Evolutionary conservation across 2,329 filamentous ascomycete genomes (phyloP), one percentile per base, ranked within the genome.

Genomic region (Pseudofabraea citricarpa): DNA sequence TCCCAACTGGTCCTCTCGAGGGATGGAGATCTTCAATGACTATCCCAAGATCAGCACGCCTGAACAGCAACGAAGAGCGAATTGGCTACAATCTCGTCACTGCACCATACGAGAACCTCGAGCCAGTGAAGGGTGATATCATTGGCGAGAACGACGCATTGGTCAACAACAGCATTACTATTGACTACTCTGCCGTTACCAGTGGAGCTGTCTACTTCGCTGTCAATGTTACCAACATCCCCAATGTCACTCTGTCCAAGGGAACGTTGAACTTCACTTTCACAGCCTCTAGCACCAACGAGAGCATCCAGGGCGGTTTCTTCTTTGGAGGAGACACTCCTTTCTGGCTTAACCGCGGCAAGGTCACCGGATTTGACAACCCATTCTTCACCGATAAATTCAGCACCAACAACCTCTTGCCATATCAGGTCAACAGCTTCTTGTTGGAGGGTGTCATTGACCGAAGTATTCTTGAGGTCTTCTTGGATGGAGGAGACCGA

Each of bases 351-450:
- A 66, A 77, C 46, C 70, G 77, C 1, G 69, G 70, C 9, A 58
- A 67, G 13, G 64, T 73, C 6, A 56, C 61, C 15, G 74, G 72
- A 2, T 78, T 74, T 53, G 49, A 45, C 2, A 74, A 76, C 48
- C 64, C 69, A 2, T 75, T 73, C 60, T 79, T 78, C 56, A 77
- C 72, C 0, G 71, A 79, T 48, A 73, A 74, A 50, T 75, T 79
- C 55, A 45, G 44, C n/a, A 44, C 54, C 12, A 47, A 22, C 0
- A 54, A 57, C 12, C 40, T 49, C 3, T 45, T 53, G 35, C 35
- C 35, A 10, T 18, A 22, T 3, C 52, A 55, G 16, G 13, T 44
- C 0, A 45, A 51, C 4, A 52, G 47, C 1, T 58, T 57, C 22
- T 48, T 41, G 15, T 46, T 80, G 24, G 68, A 70, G 39, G 71